These are phyloP conservation scores for Lactarius psammicola DNA, from an alignment of 768 basidiomycete genomes.

Conservation along the genomic window DNA sequence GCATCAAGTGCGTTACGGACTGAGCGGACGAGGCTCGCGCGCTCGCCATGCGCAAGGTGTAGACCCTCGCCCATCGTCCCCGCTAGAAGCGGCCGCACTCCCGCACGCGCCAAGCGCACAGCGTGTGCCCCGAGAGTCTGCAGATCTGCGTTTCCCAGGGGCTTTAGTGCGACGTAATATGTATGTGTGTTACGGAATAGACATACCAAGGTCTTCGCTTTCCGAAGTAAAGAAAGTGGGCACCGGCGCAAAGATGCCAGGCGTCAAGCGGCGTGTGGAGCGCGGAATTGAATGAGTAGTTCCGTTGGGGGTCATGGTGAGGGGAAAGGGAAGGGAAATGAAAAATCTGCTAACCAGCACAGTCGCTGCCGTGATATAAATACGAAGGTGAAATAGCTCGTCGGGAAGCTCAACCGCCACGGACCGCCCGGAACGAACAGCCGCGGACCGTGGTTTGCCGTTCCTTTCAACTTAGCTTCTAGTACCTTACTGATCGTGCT, in stretches of 20 bases:
- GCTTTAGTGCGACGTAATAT: background rate
- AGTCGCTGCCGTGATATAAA: background rate
- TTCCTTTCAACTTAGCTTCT: too few relatives aligned
- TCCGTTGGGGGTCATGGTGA: constrained; percentile 44
- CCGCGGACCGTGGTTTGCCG: background rate
- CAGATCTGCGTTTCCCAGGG: constrained; percentile 48
- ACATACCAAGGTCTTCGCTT: constrained; percentile 80
- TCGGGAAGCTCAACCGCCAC: background rate
- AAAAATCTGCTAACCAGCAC: background rate
- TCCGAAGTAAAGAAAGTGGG: constrained; percentile 78
- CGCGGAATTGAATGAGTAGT: constrained; percentile 28
- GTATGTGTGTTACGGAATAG: background rate
- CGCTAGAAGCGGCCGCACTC: constrained; percentile 67
- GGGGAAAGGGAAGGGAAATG: constrained; percentile 19
- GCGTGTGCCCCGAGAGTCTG: constrained; percentile 67
- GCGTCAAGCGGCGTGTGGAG: constrained; percentile 54
- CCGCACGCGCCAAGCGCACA: constrained; percentile 58
- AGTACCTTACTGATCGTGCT: too few relatives aligned
- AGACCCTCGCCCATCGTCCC: constrained; percentile 88
- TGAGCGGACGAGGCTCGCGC: constrained; percentile 58
- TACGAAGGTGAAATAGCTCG: background rate
- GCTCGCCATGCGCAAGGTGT: constrained; percentile 68
- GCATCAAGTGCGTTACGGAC: constrained; percentile 71
- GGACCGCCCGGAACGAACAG: constrained; percentile 11
- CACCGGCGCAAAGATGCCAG: constrained; percentile 84